Evolutionary conservation across 345 rosid species (phyloP), one percentile per base, ranked within the genome.

Genomic region (Eucalyptus viminalis): DNA sequence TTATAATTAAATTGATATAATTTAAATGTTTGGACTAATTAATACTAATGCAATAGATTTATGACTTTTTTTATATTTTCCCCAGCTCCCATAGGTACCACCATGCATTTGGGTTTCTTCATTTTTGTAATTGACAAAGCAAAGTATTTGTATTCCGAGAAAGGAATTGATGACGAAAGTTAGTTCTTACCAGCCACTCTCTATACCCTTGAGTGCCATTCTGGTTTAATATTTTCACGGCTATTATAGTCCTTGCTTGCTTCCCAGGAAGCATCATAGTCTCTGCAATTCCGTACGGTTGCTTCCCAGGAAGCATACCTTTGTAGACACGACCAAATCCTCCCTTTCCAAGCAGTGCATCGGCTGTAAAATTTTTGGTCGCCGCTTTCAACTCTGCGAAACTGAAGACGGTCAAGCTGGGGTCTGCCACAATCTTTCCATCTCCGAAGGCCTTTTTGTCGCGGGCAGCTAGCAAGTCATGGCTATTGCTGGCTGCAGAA

Each of bases 291-390:
- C n/a, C n/a, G n/a, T n/a, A n/a, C n/a, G n/a, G n/a, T n/a, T 25
- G 49, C 81, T 67, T 76, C 85, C 72, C 90, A 37, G 22, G 27
- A 27, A 86, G 60, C 86, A 16, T 86, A 24, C 90, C 90, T 86
- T 29, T 89, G 86, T 29, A 89, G 86, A 89, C 90, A n/a, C 86
- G 7, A 60, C 90, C 90, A 37, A 89, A 86, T 67, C 90, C 88
- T 65, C 90, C 90, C 25, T 86, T 76, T 67, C 90, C 86, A 25
- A 89, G 9, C 83, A 89, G 11, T 9, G 60, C 31, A 62, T 69
- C 86, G 43, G 29, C 44, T 21, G 53, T 12, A 45, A 86, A 89
- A 86, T 86, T 86, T 69, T 69, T 43, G 7, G 88, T 89, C 53
- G 88, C 88, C 8, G 14, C 25, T 14, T 69, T 89, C 54, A 89